These are phyloP conservation scores for Acer yangbiense DNA, from an alignment of 345 rosid genomes.

Conservation along the genomic window DNA sequence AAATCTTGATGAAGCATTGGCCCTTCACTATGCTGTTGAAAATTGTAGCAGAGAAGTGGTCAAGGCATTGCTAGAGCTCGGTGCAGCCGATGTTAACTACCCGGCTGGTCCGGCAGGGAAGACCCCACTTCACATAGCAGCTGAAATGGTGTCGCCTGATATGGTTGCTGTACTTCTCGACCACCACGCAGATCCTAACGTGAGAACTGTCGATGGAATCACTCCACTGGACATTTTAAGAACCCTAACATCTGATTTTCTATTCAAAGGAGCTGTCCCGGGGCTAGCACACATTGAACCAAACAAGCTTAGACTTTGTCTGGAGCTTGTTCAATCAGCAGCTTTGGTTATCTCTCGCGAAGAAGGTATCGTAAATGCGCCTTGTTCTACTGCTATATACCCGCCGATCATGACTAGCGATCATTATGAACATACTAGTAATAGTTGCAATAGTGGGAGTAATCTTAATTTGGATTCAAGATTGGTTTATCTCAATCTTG, in stretches of 20 bases:
- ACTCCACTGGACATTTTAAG: conserved; percentile 91
- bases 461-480: conserved; percentile 76
- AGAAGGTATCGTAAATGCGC: conserved; percentile 68
- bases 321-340: conserved; percentile 98
- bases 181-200: conserved; percentile 97
- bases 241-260: conserved; percentile 96
- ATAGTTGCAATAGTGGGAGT: conserved; percentile 43
- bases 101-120: conserved; percentile 90
- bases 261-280: conserved; percentile 98
- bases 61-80: conserved; percentile 94
- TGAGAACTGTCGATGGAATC: conserved; percentile 85
- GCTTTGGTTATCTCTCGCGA: conserved; percentile 95
- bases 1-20: conserved; percentile 89
- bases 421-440: conserved; percentile 40
- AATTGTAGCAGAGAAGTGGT: conserved; percentile 98
- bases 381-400: conserved; percentile 48
- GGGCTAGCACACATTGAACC: conserved; percentile 94
- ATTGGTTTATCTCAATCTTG: conserved; percentile 87
- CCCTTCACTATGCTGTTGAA: conserved; percentile 94
- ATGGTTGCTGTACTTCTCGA: conserved; percentile 97
- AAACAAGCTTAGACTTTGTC: conserved; percentile 90
- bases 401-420: conserved; percentile 32
- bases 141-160: conserved; percentile 99
- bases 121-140: conserved; percentile 91
- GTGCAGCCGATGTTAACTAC: conserved; percentile 96